Conservation (phyloP, 2,329 filamentous ascomycete species). For the Pyricularia sp. region DNA sequence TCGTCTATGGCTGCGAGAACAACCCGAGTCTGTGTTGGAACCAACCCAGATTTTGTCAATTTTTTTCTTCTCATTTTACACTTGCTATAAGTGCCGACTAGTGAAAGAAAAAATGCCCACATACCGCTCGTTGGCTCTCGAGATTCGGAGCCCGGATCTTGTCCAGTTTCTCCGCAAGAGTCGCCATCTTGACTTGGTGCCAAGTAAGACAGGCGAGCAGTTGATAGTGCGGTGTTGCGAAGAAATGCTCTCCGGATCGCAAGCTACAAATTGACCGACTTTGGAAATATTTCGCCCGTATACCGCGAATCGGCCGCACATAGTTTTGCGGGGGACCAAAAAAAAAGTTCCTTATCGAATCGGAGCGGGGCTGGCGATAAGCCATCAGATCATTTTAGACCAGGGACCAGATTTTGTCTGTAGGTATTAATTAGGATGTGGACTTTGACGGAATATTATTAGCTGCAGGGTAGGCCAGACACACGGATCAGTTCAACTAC, state of each 20-base stretch:
- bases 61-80: neutral
- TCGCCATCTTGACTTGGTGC: neutral
- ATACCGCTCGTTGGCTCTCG: constrained; percentile 5
- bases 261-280: constrained; percentile 4
- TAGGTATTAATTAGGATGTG: too few species aligned
- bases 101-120: neutral
- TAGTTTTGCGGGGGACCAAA: constrained; percentile 1
- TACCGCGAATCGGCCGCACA: constrained; percentile 2
- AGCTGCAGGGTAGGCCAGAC: neutral
- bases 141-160: constrained; percentile 7
- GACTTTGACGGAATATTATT: neutral
- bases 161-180: constrained; percentile 8
- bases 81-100: neutral
- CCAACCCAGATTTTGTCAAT: neutral
- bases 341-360: constrained; percentile 2
- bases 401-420: neutral
- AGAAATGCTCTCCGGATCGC: neutral
- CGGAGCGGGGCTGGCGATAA: neutral
- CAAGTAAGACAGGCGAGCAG: neutral
- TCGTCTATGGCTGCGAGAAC: constrained; percentile 89
- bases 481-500: neutral
- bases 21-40: constrained; percentile 56
- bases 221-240: constrained; percentile 6
- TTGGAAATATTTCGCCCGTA: neutral
- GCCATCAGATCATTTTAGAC: neutral